These are phyloP conservation scores for Tremella yokohamensis DNA, from an alignment of 768 basidiomycete species.

Conservation along the genomic window DNA sequence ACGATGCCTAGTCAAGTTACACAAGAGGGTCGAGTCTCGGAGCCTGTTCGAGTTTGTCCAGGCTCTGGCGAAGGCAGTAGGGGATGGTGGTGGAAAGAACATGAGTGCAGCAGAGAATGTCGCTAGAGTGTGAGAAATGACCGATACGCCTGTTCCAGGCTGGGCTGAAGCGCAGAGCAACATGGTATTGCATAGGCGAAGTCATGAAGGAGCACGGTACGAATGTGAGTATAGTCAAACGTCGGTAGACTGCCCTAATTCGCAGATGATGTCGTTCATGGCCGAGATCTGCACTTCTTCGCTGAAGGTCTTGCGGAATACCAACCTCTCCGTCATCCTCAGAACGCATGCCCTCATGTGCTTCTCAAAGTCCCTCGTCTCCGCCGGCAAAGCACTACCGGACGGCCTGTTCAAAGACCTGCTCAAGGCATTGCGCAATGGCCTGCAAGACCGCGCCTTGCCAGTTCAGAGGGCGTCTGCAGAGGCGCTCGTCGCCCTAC, in stretches of 20 bases:
- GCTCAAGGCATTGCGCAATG: constrained; percentile 72
- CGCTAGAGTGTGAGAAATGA: constrained; percentile 18
- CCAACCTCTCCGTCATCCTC: constrained; percentile 70
- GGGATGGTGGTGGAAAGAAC: constrained; percentile 62
- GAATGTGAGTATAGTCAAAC: constrained; percentile 60
- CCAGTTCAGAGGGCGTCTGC: constrained; percentile 80
- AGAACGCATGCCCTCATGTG: constrained; percentile 75
- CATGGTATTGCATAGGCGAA: constrained; percentile 82
- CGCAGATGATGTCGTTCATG: constrained; percentile 91
- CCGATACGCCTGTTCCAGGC: neutral
- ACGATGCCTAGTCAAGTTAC: constrained; percentile 69
- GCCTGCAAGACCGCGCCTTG: constrained; percentile 74
- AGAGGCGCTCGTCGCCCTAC: constrained; percentile 63
- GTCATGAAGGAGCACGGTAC: constrained; percentile 78
- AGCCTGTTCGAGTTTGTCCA: constrained; percentile 84
- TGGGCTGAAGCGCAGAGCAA: constrained; percentile 58
- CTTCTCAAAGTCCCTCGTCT: constrained; percentile 71
- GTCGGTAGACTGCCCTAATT: neutral
- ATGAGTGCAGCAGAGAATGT: constrained; percentile 39
- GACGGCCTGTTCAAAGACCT: constrained; percentile 76
- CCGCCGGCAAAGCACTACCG: constrained; percentile 77
- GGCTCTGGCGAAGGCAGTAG: constrained; percentile 67
- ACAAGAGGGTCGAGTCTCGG: constrained; percentile 74
- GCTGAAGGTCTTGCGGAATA: constrained; percentile 63
- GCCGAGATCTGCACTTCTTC: constrained; percentile 69